Conservation (phyloP, 1,139 yeast genomes). For the Saccharomyces hybrid region DNA sequence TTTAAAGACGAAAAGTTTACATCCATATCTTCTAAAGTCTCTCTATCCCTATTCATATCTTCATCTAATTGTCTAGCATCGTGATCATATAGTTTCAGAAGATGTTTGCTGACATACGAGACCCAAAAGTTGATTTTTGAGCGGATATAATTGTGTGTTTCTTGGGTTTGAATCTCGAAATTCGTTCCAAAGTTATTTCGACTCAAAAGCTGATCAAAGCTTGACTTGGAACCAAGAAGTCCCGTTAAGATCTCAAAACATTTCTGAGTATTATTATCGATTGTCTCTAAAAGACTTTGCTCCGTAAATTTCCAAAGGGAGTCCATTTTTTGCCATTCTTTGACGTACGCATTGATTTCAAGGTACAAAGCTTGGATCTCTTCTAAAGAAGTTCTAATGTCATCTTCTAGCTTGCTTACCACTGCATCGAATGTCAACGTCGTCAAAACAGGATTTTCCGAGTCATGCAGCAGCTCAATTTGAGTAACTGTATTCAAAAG, state of each 20-base stretch:
- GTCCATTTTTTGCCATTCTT: constrained; percentile 5
- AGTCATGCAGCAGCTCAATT: background rate
- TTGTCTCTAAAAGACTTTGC: background rate
- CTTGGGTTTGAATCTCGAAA: background rate
- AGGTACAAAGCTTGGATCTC: background rate
- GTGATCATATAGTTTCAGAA: background rate
- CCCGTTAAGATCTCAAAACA: background rate
- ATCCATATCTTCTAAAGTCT: constrained; percentile 9
- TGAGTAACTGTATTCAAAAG: background rate
- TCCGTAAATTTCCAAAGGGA: constrained; percentile 7
- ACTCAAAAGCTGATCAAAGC: background rate
- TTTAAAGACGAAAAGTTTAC: background rate
- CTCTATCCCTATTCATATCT: background rate
- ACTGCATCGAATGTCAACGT: background rate
- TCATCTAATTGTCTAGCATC: background rate
- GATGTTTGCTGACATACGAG: background rate
- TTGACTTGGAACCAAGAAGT: background rate
- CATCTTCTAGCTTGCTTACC: background rate
- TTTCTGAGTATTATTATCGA: background rate
- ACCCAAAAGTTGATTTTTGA: background rate
- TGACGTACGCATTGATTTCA: background rate
- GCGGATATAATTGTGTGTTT: background rate
- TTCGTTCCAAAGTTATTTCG: background rate
- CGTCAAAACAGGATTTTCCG: background rate
- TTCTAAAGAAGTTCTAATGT: background rate